These are phyloP conservation scores for Albizia julibrissin DNA, from an alignment of 306 rosid species.

Conservation along the genomic window DNA sequence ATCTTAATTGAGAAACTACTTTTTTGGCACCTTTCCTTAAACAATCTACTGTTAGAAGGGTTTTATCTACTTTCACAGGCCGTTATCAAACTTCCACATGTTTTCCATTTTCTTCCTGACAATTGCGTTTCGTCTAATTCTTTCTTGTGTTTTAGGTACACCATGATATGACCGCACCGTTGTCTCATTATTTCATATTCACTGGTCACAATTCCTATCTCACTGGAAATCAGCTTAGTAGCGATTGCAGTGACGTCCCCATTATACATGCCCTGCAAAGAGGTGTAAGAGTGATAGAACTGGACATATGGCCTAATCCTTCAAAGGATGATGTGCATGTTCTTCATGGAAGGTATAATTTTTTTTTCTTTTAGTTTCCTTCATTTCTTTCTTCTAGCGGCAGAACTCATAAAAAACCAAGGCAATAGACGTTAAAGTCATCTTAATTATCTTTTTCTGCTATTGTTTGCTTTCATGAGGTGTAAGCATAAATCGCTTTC, in stretches of 20 bases:
- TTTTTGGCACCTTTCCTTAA: conserved; percentile 2
- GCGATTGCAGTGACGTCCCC: conserved; percentile 95
- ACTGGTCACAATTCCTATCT: conserved; percentile 96
- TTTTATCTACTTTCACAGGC: background rate
- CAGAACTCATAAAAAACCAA: background rate
- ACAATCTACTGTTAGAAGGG: background rate
- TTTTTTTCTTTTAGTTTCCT: background rate
- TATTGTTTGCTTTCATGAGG: conserved; percentile 16
- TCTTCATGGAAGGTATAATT: conserved; percentile 79
- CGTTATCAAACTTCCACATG: conserved; percentile 12
- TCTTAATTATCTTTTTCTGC: conserved; percentile 14
- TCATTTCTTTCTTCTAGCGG: background rate
- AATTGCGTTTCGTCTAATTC: conserved; percentile 18
- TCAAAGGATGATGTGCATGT: conserved; percentile 75
- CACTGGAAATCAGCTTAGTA: conserved; percentile 95
- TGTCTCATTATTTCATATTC: conserved; percentile 90
- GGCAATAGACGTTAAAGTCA: background rate
- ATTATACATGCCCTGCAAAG: conserved; percentile 66
- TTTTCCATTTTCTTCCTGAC: conserved; percentile 26
- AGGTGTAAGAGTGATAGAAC: conserved; percentile 95
- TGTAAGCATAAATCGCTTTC: background rate
- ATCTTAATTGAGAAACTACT: conserved; percentile 24
- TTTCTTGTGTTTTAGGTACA: conserved; percentile 60
- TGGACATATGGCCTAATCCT: conserved; percentile 97
- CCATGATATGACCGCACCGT: conserved; percentile 85